Evolutionary conservation across 768 basidiomycete genomes (phyloP), one percentile per base, ranked within the genome.

Genomic region (Rossbeevera mucosa): DNA sequence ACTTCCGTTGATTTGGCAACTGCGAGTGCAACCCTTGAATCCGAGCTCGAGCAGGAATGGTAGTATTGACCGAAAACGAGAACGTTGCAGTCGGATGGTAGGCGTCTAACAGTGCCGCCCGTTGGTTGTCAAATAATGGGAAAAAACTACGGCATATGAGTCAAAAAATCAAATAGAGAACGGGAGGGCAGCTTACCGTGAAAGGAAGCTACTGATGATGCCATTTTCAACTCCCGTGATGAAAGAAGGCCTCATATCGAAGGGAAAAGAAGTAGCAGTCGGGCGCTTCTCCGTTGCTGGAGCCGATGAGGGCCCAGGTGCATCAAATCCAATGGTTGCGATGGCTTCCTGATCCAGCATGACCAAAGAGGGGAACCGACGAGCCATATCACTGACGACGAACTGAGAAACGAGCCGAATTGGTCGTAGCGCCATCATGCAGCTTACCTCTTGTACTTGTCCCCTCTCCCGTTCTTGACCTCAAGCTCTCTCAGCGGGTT

Each of bases 71-170:
- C 18, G 86, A 88, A 66, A 86, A 88, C 1, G 94, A 96, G 66
- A 97, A 94, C 7, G 93, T 94, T n/a, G 94, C 89, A 11, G 80
- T 72, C 1, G 88, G 82, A 53, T 89, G 81, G 66, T 98, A 99
- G 18, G 79, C 91, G 43, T 85, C 76, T 14, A 80, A 62, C 6
- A 97, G 77, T 0, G 75, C 71, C 0, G 77, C 70, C 16, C 95
- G 83, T 57, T 89, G 81, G 18, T 72, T 77, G 67, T 99, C 96
- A 67, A 90, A 94, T 2, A 82, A 67, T 8, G 85, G 81, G 72
- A 97, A 94, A 71, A 87, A 96, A 45, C 91, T 94, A 55, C 11
- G 7, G 33, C 7, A n/a, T n/a, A 26, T 5, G 36, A 51, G 44
- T 50, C 43, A 42, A 33, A 59, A 53, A 42, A 58, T 18, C 6